phyloP scores from a whole-genome alignment of 306 rosid genomes.

The Cicer arietinum region DNA sequence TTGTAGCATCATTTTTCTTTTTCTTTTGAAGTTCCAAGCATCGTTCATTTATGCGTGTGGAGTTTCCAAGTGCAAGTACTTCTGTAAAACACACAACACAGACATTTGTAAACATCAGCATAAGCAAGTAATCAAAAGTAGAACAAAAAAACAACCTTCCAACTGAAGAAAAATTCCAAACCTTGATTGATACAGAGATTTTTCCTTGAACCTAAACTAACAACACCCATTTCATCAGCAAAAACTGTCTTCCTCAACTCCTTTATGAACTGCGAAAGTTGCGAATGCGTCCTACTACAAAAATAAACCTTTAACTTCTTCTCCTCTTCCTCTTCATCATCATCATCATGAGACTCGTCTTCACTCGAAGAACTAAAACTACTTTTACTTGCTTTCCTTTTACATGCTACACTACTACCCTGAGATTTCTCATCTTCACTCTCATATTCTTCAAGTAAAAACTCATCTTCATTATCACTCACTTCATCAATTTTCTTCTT shows the following conservation, averaged over 20 bases:
- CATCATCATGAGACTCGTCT: constrained; percentile 52
- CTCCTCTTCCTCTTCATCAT: constrained; percentile 55
- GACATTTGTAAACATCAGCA: constrained; percentile 10
- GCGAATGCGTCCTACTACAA: constrained; percentile 94
- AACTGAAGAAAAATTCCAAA: constrained; percentile 38
- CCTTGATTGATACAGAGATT: constrained; percentile 90
- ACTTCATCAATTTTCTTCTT: constrained; percentile 42
- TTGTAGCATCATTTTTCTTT: constrained; percentile 66
- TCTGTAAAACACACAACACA: constrained; percentile 55
- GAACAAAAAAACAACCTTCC: neutral
- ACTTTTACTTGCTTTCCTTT: constrained; percentile 65
- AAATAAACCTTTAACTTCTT: constrained; percentile 74
- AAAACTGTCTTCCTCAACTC: constrained; percentile 79
- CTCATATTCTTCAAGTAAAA: constrained; percentile 80
- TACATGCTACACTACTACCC: constrained; percentile 48
- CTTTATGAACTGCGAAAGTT: constrained; percentile 88
- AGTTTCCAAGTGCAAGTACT: constrained; percentile 67
- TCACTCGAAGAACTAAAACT: constrained; percentile 69
- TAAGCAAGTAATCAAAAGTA: constrained; percentile 9
- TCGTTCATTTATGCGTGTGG: constrained; percentile 73
- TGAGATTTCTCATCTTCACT: constrained; percentile 69
- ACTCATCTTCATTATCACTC: constrained; percentile 69
- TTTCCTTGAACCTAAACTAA: constrained; percentile 87
- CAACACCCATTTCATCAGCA: constrained; percentile 66
- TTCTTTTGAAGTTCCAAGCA: constrained; percentile 90